Evolutionary conservation across 2,329 filamentous ascomycete genomes (phyloP).

Genomic region (Fusarium liriodendri): DNA sequence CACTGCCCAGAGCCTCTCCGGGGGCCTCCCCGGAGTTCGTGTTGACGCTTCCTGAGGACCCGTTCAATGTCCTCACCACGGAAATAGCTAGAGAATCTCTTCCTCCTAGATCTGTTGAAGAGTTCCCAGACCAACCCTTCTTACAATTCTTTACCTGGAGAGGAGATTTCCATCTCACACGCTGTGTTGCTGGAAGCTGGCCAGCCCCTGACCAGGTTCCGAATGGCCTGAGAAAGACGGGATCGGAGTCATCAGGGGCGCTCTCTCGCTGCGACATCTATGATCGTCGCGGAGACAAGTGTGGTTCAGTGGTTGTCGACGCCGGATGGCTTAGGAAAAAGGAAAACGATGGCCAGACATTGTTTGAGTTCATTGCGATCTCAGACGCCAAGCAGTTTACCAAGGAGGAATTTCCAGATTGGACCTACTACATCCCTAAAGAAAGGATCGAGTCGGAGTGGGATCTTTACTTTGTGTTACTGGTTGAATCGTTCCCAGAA

Average conservation of each 20-base stretch:
- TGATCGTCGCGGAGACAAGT: neutral
- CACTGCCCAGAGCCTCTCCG: too few species aligned
- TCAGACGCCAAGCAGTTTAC: neutral
- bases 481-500: neutral
- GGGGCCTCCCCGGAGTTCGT: too few species aligned
- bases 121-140: neutral
- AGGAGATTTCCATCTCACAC: neutral
- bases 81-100: too few species aligned
- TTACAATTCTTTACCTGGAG: neutral
- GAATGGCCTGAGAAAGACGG: too few species aligned
- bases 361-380: neutral
- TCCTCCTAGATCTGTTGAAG: too few species aligned
- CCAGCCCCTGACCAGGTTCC: too few species aligned
- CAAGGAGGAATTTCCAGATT: neutral
- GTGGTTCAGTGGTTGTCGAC: neutral
- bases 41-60: neutral
- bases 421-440: neutral
- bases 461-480: neutral
- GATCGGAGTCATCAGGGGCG: too few species aligned
- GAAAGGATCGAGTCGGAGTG: neutral
- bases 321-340: neutral
- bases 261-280: neutral
- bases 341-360: neutral
- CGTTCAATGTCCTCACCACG: neutral
- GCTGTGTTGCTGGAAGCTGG: too few species aligned